Conservation (phyloP, 768 basidiomycete species). For the Termitomyces sp. region DNA sequence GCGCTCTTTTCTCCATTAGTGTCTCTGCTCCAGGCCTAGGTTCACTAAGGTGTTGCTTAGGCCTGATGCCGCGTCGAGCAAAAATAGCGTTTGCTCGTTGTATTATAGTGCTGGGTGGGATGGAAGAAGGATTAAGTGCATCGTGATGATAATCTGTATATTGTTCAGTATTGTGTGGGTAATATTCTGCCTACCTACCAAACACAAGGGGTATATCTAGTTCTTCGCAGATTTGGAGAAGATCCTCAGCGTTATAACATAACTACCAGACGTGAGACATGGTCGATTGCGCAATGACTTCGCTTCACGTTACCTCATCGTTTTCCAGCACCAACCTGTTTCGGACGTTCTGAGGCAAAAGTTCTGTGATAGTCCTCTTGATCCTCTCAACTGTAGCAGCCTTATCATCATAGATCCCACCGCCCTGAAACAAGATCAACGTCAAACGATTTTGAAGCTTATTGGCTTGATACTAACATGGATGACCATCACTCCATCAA, state of each 20-base stretch:
- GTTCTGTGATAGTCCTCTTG: constrained; percentile 56
- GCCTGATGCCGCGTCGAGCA: constrained; percentile 66
- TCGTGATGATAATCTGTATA: constrained; percentile 76
- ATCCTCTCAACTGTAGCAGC: constrained; percentile 61
- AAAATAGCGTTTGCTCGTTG: constrained; percentile 73
- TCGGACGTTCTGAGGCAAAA: constrained; percentile 59
- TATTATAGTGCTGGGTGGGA: constrained; percentile 62
- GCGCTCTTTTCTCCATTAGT: constrained; percentile 82
- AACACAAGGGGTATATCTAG: constrained; percentile 70
- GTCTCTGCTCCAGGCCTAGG: constrained; percentile 80
- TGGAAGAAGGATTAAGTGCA: constrained; percentile 53
- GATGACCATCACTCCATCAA: constrained; percentile 86
- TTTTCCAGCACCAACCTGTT: constrained; percentile 86
- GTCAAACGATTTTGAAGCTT: background rate
- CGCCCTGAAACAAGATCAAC: constrained; percentile 40
- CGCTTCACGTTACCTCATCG: constrained; percentile 64
- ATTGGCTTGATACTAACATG: constrained; percentile 41
- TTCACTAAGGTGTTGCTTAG: constrained; percentile 92
- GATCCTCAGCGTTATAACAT: constrained; percentile 86
- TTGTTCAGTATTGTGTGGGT: constrained; percentile 11
- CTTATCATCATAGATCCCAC: constrained; percentile 84
- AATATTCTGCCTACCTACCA: constrained; percentile 28
- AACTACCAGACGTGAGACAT: constrained; percentile 29
- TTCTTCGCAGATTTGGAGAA: constrained; percentile 83
- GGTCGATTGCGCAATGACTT: background rate